A percentile compares a stretch with the other conserved stretches of the same genome.
Conservation (phyloP, 129 eudicot genomes). For the Tanacetum coccineum region DNA sequence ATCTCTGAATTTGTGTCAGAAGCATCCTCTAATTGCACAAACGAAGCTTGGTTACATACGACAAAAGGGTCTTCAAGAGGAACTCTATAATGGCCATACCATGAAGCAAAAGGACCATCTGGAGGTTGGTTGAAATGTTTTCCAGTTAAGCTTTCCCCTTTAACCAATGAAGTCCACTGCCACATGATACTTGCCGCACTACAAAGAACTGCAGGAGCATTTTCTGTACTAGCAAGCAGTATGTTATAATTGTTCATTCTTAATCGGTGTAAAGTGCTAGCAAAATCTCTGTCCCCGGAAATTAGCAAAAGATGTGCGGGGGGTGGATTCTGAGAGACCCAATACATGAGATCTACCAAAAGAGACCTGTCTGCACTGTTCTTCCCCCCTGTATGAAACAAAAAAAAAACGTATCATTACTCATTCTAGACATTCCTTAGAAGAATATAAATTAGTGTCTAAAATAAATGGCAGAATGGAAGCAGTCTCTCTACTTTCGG, state of each 20-base stretch:
- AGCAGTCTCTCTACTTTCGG: too few species aligned
- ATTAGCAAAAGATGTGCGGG: constrained; percentile 89
- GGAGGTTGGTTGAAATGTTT: constrained; percentile 96
- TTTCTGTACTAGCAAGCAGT: constrained; percentile 72
- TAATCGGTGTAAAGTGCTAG: constrained; percentile 73
- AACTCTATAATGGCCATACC: constrained; percentile 77
- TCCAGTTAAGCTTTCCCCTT: constrained; percentile 66
- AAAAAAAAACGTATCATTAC: constrained; percentile 1
- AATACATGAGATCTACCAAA: constrained; percentile 85
- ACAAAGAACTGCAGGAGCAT: constrained; percentile 79
- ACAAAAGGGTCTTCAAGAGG: constrained; percentile 87
- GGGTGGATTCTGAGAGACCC: constrained; percentile 97
- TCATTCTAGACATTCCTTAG: not conserved
- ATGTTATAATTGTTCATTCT: constrained; percentile 91
- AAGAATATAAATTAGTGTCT: not conserved
- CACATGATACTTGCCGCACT: constrained; percentile 98
- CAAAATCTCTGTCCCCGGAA: constrained; percentile 85
- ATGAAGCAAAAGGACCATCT: constrained; percentile 85
- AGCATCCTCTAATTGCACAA: constrained; percentile 32
- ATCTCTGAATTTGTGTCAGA: constrained; percentile 35
- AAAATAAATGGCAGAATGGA: not conserved
- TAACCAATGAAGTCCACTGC: constrained; percentile 79
- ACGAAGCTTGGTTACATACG: constrained; percentile 30
- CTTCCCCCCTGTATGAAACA: constrained; percentile 62
- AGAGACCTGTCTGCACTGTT: constrained; percentile 97